Evolutionary conservation across 208 protist species (phyloP).

Genomic region (Leishmania tropica): DNA sequence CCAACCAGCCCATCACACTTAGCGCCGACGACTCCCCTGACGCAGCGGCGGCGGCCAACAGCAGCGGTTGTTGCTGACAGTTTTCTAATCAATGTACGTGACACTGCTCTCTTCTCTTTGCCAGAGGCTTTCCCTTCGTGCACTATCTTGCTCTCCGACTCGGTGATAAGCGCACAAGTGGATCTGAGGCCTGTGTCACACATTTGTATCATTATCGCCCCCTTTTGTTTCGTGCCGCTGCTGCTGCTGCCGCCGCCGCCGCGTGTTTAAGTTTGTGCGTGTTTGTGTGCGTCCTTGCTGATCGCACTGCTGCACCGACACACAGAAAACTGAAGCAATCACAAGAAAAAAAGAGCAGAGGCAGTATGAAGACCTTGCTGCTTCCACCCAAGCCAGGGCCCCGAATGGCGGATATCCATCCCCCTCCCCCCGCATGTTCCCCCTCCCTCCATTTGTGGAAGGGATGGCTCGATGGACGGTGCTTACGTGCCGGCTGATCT

Average conservation of each 20-base stretch:
- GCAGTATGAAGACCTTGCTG: background rate
- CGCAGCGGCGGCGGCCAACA: background rate
- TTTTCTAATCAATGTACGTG: background rate
- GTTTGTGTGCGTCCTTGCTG: background rate
- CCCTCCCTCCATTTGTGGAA: background rate
- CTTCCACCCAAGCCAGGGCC: background rate
- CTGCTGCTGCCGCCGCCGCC: background rate
- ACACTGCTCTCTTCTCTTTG: background rate
- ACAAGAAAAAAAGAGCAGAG: background rate
- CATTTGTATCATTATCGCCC: background rate
- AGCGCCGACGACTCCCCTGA: slow-evolving; percentile 4
- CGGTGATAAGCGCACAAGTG: too few species aligned
- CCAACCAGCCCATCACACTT: slow-evolving; percentile 19
- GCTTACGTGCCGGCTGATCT: background rate
- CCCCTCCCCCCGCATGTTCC: background rate
- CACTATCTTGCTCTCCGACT: background rate
- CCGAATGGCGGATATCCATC: background rate
- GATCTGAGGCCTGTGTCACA: background rate
- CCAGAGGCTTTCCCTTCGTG: too few species aligned
- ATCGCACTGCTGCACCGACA: background rate
- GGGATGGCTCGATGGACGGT: background rate
- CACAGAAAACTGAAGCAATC: background rate
- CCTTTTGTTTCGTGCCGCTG: background rate
- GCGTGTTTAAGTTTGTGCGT: background rate
- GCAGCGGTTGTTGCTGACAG: slow-evolving; percentile 20